Evolutionary conservation across 2,329 filamentous ascomycete genomes (phyloP).

Genomic region (Cadophora sp.): DNA sequence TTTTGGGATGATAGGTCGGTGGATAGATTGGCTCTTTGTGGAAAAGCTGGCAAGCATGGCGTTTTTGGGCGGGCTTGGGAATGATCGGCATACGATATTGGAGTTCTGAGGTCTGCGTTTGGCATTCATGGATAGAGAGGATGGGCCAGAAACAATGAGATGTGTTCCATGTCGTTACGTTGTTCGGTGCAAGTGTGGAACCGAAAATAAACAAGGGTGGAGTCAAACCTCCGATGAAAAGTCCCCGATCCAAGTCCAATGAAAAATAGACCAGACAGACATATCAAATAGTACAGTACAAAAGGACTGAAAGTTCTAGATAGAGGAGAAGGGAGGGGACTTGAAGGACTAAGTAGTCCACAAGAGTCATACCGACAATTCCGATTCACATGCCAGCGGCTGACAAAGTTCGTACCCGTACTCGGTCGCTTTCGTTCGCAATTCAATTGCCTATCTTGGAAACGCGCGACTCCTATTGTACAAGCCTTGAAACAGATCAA

Average conservation of each 20-base stretch:
- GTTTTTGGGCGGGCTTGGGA: slow-evolving; percentile 11
- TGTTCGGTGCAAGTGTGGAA: background rate
- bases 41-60: slow-evolving; percentile 17
- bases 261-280: background rate
- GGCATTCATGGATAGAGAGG: slow-evolving; percentile 2
- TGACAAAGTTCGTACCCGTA: slow-evolving; percentile 6
- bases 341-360: background rate
- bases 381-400: slow-evolving; percentile 14
- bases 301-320: background rate
- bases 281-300: background rate
- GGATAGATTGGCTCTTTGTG: background rate
- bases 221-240: background rate
- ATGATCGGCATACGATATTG: slow-evolving; percentile 2
- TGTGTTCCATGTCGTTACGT: background rate
- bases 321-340: background rate
- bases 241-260: background rate
- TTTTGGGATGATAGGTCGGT: background rate
- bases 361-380: slow-evolving; percentile 14
- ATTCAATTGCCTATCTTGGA: background rate
- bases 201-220: background rate
- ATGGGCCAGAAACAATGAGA: slow-evolving; percentile 1
- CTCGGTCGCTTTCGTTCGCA: slow-evolving; percentile 9
- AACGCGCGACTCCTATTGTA: background rate
- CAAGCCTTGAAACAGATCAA: too few relatives aligned
- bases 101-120: background rate